Percentiles rank a stretch among this genome's conserved stretches.
Evolutionary conservation across 2,329 filamentous ascomycete species (phyloP).

Genomic region (Aspergillus sp.): DNA sequence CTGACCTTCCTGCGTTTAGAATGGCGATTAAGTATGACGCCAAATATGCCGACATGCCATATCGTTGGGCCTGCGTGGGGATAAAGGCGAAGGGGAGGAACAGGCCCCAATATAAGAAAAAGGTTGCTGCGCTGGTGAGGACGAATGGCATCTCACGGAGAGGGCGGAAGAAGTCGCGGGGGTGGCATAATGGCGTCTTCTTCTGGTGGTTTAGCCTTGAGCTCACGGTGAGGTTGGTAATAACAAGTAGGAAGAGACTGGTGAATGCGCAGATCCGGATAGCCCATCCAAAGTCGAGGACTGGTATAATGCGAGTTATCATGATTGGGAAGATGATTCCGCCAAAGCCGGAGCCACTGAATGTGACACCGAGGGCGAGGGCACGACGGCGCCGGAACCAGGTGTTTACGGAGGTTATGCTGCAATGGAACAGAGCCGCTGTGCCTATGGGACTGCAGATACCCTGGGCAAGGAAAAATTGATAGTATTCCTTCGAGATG

Average conservation of each 20-base stretch:
- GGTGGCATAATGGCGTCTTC: slow-evolving; percentile 7
- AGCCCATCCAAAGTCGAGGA: slow-evolving; percentile 56
- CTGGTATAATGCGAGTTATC: slow-evolving; percentile 52
- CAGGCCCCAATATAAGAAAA: slow-evolving; percentile 41
- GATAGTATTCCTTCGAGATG: slow-evolving; percentile 53
- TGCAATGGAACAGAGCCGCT: slow-evolving; percentile 49
- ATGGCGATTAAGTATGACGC: slow-evolving; percentile 56
- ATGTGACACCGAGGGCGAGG: slow-evolving; percentile 54
- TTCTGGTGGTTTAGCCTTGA: slow-evolving; percentile 38
- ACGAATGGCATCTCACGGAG: slow-evolving; percentile 12
- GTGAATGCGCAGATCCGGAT: slow-evolving; percentile 58
- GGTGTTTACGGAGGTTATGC: slow-evolving; percentile 37
- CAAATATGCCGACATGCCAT: slow-evolving; percentile 31
- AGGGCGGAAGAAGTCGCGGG: slow-evolving; percentile 11
- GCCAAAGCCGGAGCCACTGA: slow-evolving; percentile 54
- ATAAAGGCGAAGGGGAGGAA: slow-evolving; percentile 17
- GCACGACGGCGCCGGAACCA: slow-evolving; percentile 57
- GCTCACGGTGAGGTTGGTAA: slow-evolving; percentile 50
- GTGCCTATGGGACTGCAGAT: slow-evolving; percentile 53
- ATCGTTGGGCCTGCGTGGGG: slow-evolving; percentile 12
- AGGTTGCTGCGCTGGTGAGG: slow-evolving; percentile 29
- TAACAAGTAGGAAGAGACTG: slow-evolving; percentile 56
- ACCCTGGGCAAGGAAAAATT: slow-evolving; percentile 55
- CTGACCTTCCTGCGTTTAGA: slow-evolving; percentile 47
- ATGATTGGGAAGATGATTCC: slow-evolving; percentile 63